Base-by-base conservation (phyloP, 352 stramenopile genomes). In the Thalassiosira exigua region DNA sequence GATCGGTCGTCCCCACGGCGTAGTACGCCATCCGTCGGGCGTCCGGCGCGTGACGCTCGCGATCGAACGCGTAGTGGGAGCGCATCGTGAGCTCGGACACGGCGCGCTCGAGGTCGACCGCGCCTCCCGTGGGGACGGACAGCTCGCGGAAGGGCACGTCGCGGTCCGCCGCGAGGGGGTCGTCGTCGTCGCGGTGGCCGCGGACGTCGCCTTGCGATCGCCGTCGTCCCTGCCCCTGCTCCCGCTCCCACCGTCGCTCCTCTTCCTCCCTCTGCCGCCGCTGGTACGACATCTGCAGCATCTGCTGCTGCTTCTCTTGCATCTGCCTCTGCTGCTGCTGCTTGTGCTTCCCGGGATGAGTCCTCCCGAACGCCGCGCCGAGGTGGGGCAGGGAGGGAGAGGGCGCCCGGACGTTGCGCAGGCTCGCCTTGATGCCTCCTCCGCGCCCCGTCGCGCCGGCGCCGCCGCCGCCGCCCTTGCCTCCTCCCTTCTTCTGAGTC, bases 21-120 rank as follows among this genome's bases (percentile, higher is more conserved):
- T 93, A 93, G 56, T 91, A 93, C 17, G 85, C 85, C 87, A 93
- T 93, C 11, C 87, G 69, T 51, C 87, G 71, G n/a, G 81, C 76
- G 44, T 88, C 80, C 0, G 32, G 69, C 27, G 24, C 58, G 58
- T 58, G 69, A 50, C 2, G 46, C 42, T 73, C 32, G n/a, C 52
- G 39, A 32, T 65, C 54, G n/a, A 53, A 46, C 26, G 60, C 59
- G 21, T 26, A 68, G 21, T 81, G 76, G 9, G 80, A 91, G 33
- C 79, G 79, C 87, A 93, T 91, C 7, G 87, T 93, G 1, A 93
- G 71, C 72, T 93, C 87, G 1, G 73, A 87, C 24, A 93, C 84
- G 7, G 74, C 79, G 26, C 79, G 59, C 56, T 82, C 71, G 14
- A 92, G 60, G n/a, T 82, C 75, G 27, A 22, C 17, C 29, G 3